Conservation (phyloP, 805 yeast genomes). For the Spathaspora hagerdaliae region DNA sequence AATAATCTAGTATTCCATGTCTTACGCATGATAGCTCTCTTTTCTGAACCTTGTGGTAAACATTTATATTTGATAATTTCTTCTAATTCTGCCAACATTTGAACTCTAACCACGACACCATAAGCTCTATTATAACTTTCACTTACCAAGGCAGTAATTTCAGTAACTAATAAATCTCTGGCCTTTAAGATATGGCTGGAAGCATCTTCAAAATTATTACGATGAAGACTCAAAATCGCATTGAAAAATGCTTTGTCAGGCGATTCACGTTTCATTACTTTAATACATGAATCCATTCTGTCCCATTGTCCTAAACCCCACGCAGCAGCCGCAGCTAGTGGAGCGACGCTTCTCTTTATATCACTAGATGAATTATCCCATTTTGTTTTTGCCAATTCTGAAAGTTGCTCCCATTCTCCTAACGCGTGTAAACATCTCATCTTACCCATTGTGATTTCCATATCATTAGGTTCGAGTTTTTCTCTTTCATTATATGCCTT, state of each 20-base stretch:
- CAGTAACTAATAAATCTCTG: conserved; percentile 85
- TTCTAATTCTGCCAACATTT: conserved; percentile 94
- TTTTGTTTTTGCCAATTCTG: conserved; percentile 78
- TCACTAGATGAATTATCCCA: conserved; percentile 78
- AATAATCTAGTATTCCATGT: conserved; percentile 92
- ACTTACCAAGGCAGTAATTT: conserved; percentile 88
- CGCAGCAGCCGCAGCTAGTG: conserved; percentile 97
- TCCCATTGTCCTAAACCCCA: conserved; percentile 99
- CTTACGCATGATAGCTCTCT: conserved; percentile 70
- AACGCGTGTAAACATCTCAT: conserved; percentile 97
- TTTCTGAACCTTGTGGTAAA: conserved; percentile 78
- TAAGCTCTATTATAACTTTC: conserved; percentile 97
- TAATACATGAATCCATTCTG: conserved; percentile 84
- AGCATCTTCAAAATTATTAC: conserved; percentile 82
- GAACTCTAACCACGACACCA: conserved; percentile 93
- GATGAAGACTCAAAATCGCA: conserved; percentile 81
- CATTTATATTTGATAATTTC: conserved; percentile 89
- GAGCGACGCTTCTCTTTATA: conserved; percentile 80
- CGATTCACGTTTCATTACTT: conserved; percentile 85
- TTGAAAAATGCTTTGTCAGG: conserved; percentile 95
- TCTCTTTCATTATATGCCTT: conserved; percentile 84
- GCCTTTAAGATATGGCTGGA: conserved; percentile 75
- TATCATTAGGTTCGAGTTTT: conserved; percentile 56
- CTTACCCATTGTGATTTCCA: conserved; percentile 93
- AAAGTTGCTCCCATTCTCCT: conserved; percentile 97